Percentiles rank a stretch among this genome's conserved stretches.
phyloP scores from a whole-genome alignment of 164 flowering plant species.

The Magnolia kwangsiensis region DNA sequence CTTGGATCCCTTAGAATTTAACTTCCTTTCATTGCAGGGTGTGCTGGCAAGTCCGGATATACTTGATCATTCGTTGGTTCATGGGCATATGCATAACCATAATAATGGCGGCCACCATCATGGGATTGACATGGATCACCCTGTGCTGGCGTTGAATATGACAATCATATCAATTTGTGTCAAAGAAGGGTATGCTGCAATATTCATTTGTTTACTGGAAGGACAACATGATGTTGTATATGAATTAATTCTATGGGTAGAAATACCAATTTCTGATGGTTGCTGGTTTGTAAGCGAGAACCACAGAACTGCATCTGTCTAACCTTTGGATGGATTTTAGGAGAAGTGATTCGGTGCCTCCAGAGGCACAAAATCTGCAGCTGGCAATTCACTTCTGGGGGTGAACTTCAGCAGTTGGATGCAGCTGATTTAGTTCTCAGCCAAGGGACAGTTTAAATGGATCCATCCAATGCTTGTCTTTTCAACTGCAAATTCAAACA shows the following conservation, averaged over 20 bases:
- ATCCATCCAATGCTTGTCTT: background rate
- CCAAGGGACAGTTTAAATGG: background rate
- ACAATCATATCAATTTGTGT: constrained; percentile 62
- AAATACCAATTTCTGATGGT: background rate
- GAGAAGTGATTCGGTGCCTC: background rate
- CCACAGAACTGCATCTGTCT: background rate
- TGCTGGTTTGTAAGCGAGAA: background rate
- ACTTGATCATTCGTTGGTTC: constrained; percentile 37
- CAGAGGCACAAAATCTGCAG: background rate
- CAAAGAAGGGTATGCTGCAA: constrained; percentile 76
- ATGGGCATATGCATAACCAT: constrained; percentile 44
- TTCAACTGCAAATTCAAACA: background rate
- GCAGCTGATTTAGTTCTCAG: background rate
- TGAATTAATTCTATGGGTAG: background rate
- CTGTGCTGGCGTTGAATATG: constrained; percentile 82
- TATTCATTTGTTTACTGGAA: background rate
- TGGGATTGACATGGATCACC: constrained; percentile 86
- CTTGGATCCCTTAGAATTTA: background rate
- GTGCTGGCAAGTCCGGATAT: constrained; percentile 52
- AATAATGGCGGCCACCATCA: constrained; percentile 66
- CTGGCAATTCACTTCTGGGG: background rate
- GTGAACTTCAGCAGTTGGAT: no score
- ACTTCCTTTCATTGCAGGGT: constrained; percentile 42
- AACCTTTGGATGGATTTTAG: background rate
- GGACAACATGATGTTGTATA: background rate